A percentile compares a stretch with the other conserved stretches of the same genome.
Evolutionary conservation across 495 filamentous ascomycete genomes (phyloP).

Genomic region (Xylaria scruposa): DNA sequence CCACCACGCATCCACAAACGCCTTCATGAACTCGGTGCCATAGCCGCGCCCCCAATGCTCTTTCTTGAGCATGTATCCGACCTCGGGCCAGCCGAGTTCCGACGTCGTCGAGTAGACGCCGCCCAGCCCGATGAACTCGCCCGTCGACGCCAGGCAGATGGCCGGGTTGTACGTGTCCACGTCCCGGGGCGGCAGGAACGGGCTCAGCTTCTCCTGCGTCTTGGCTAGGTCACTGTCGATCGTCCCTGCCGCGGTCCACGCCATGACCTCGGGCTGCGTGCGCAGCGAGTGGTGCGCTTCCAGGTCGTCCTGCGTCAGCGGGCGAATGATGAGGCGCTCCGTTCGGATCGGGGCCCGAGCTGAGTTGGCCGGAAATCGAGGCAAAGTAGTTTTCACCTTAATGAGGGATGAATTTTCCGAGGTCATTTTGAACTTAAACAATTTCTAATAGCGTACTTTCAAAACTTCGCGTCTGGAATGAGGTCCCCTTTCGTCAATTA

Average conservation of each 20-base stretch:
- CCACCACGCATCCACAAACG: constrained; percentile 43
- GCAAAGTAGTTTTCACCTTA: constrained; percentile 37
- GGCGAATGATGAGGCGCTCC: constrained; percentile 49
- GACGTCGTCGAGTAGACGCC: constrained; percentile 32
- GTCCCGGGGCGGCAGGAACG: constrained; percentile 39
- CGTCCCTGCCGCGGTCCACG: constrained; percentile 41
- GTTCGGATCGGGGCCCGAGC: constrained; percentile 42
- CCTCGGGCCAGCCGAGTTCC: constrained; percentile 50
- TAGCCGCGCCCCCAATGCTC: constrained; percentile 53
- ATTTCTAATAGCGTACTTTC: neutral
- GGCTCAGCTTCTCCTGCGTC: constrained; percentile 41
- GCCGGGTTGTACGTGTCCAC: constrained; percentile 45
- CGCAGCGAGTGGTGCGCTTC: constrained; percentile 45
- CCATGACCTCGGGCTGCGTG: constrained; percentile 55
- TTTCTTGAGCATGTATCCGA: constrained; percentile 53
- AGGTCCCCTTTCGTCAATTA: neutral
- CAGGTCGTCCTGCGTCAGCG: constrained; percentile 43
- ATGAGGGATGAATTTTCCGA: constrained; percentile 10
- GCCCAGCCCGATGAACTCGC: constrained; percentile 48
- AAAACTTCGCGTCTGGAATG: neutral
- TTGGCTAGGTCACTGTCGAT: constrained; percentile 41
- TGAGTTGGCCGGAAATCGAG: constrained; percentile 37
- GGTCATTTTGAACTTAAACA: neutral
- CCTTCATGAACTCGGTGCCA: constrained; percentile 52
- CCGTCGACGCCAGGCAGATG: constrained; percentile 44